Evolutionary conservation across 306 rosid genomes (phyloP).

Genomic region (Glycine latifolia): DNA sequence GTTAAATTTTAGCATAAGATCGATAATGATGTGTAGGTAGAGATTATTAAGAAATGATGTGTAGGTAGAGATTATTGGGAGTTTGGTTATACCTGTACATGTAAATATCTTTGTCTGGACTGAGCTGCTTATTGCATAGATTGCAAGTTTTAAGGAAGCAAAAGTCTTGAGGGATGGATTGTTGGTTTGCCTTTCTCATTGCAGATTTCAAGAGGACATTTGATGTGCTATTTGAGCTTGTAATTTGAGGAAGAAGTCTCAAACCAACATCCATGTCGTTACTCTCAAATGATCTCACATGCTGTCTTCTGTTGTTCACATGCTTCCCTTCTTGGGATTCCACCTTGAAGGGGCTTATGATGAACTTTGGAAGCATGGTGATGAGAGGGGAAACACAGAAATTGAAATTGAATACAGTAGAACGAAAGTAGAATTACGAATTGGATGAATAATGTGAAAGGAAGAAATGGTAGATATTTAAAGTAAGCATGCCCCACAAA

Average conservation of each 20-base stretch:
- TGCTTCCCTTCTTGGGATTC: slow-evolving; percentile 42
- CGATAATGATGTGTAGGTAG: neutral
- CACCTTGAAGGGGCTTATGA: slow-evolving; percentile 37
- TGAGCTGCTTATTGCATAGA: slow-evolving; percentile 53
- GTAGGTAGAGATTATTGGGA: neutral
- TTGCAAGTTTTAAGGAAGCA: slow-evolving; percentile 60
- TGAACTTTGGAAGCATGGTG: slow-evolving; percentile 42
- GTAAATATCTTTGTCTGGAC: slow-evolving; percentile 61
- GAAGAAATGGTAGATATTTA: slow-evolving; percentile 47
- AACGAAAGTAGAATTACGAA: neutral
- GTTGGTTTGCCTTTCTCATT: slow-evolving; percentile 41
- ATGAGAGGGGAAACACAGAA: neutral
- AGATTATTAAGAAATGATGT: too few species aligned
- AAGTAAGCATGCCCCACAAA: slow-evolving; percentile 31
- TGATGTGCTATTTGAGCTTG: slow-evolving; percentile 40
- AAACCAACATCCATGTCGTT: slow-evolving; percentile 51
- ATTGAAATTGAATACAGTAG: neutral
- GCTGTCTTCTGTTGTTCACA: slow-evolving; percentile 30
- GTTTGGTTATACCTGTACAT: slow-evolving; percentile 56
- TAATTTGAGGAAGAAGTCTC: slow-evolving; percentile 51
- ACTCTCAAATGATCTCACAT: slow-evolving; percentile 11
- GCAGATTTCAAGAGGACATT: slow-evolving; percentile 51
- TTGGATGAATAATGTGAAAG: slow-evolving; percentile 35
- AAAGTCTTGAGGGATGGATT: slow-evolving; percentile 34
- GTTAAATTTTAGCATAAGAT: neutral